A percentile compares a stretch with the other conserved stretches of the same genome.
These are phyloP conservation scores for Termitomyces sp. DNA, from an alignment of 768 basidiomycete genomes.

Conservation along the genomic window DNA sequence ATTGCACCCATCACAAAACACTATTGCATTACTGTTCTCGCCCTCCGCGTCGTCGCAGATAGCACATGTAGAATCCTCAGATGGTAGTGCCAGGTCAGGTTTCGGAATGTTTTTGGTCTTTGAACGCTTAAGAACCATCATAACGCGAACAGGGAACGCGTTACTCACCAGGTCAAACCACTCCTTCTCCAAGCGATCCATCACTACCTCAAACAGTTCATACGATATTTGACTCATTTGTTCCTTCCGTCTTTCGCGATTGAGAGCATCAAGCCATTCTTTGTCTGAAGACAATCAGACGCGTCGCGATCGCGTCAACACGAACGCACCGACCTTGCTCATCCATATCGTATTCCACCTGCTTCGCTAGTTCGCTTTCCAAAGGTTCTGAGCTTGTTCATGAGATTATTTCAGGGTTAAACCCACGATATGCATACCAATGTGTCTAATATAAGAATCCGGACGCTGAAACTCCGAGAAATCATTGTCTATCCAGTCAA, in stretches of 20 bases:
- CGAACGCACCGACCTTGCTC: slow-evolving; percentile 73
- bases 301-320: slow-evolving; percentile 3
- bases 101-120: slow-evolving; percentile 95
- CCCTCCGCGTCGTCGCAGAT: slow-evolving; percentile 99
- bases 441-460: slow-evolving; percentile 88
- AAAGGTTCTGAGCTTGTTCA: slow-evolving; percentile 68
- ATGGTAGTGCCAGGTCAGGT: slow-evolving; percentile 80
- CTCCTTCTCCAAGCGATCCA: slow-evolving; percentile 98
- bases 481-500: slow-evolving; percentile 42
- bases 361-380: slow-evolving; percentile 86
- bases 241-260: slow-evolving; percentile 77
- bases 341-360: slow-evolving; percentile 99
- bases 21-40: slow-evolving; percentile 98
- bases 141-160: background rate
- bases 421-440: slow-evolving; percentile 51
- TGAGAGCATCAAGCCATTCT: slow-evolving; percentile 90
- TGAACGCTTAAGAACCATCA: background rate
- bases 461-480: slow-evolving; percentile 72
- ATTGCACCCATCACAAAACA: slow-evolving; percentile 99
- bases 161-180: slow-evolving; percentile 89
- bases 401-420: slow-evolving; percentile 9
- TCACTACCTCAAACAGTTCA: slow-evolving; percentile 92
- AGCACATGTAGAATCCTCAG: slow-evolving; percentile 94
- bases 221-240: slow-evolving; percentile 69
- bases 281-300: slow-evolving; percentile 55